Conservation (phyloP, 2,329 filamentous ascomycete genomes). For the Nemania sp. region DNA sequence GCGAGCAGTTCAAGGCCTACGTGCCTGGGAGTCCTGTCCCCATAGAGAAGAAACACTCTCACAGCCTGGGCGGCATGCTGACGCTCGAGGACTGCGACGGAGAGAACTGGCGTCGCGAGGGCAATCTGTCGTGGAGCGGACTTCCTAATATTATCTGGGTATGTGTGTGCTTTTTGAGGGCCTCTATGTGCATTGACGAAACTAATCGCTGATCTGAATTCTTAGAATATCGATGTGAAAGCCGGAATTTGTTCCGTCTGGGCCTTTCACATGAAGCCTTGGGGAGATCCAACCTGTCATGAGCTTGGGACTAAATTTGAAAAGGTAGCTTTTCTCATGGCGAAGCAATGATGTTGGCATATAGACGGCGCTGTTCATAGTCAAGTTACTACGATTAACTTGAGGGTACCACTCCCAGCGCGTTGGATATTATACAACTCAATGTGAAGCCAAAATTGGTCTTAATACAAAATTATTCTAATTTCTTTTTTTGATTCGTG, state of each 20-base stretch:
- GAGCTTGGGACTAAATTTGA: conserved; percentile 25
- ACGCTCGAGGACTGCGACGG: conserved; percentile 23
- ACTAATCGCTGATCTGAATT: conserved; percentile 22
- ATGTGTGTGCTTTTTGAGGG: conserved; percentile 33
- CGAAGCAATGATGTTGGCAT: conserved; percentile 14
- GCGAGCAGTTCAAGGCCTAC: conserved; percentile 26
- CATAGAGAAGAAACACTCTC: conserved; percentile 41
- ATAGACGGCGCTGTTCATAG: too few species aligned
- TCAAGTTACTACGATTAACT: too few species aligned
- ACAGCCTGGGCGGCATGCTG: conserved; percentile 20
- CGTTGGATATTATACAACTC: neutral
- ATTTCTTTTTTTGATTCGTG: conserved; percentile 30
- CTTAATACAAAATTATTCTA: conserved; percentile 32
- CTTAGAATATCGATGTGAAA: conserved; percentile 40
- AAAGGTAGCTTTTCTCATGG: conserved; percentile 19
- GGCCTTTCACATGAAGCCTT: conserved; percentile 25
- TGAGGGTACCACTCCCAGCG: too few species aligned
- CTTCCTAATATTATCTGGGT: conserved; percentile 53
- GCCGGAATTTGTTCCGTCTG: conserved; percentile 42
- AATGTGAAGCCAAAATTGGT: neutral
- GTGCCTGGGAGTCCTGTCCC: conserved; percentile 35
- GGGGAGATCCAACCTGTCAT: conserved; percentile 13
- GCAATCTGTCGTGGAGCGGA: conserved; percentile 39
- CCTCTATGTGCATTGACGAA: neutral
- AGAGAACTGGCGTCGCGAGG: conserved; percentile 23